phyloP scores from a whole-genome alignment of 805 yeast species.

The Metschnikowia borealis region DNA sequence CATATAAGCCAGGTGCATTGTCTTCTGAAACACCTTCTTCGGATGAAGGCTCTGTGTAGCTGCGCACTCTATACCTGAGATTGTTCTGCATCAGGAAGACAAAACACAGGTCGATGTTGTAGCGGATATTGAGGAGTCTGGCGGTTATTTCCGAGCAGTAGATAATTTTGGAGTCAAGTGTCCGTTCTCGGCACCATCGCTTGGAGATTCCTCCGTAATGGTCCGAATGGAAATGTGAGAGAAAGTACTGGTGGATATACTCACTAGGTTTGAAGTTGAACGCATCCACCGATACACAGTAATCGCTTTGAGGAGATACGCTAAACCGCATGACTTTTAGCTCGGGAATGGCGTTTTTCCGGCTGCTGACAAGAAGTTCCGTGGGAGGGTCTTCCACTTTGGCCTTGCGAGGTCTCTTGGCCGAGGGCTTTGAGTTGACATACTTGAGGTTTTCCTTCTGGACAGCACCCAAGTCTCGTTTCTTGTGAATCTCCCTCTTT shows the following conservation, averaged over 20 bases:
- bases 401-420: constrained; percentile 5
- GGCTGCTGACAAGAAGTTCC: constrained; percentile 13
- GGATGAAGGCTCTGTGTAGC: constrained; percentile 11
- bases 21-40: constrained; percentile 16
- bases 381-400: constrained; percentile 3
- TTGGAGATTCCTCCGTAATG: constrained; percentile 86
- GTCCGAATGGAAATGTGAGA: constrained; percentile 89
- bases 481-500: not conserved
- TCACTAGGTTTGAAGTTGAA: constrained; percentile 48
- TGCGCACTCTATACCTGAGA: constrained; percentile 31
- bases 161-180: constrained; percentile 51
- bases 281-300: constrained; percentile 61
- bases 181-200: constrained; percentile 56
- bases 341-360: constrained; percentile 44
- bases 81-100: constrained; percentile 39
- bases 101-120: constrained; percentile 51
- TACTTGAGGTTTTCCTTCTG: constrained; percentile 12
- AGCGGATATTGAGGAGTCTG: constrained; percentile 48
- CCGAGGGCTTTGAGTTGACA: constrained; percentile 8
- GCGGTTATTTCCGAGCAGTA: constrained; percentile 73
- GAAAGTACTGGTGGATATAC: constrained; percentile 49
- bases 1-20: constrained; percentile 38
- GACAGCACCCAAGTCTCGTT: constrained; percentile 7
- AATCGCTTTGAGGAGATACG: constrained; percentile 14
- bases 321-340: constrained; percentile 50